phyloP scores from a whole-genome alignment of 2,329 filamentous ascomycete species.

The Fusarium ambrosium region DNA sequence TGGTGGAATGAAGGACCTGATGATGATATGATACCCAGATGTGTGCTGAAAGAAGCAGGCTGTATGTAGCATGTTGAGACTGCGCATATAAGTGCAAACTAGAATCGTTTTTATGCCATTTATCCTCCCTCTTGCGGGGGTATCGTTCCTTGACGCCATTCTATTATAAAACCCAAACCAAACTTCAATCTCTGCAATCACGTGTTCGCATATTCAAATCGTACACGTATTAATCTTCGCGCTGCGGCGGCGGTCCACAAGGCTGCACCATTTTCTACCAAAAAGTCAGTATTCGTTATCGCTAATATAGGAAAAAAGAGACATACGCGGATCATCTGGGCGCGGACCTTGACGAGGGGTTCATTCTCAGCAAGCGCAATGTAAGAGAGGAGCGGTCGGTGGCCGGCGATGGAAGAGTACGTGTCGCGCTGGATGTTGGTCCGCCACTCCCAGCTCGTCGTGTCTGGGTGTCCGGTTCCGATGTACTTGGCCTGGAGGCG shows the following conservation, averaged over 20 bases:
- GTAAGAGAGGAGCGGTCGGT: conserved; percentile 88
- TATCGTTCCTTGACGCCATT: conserved; percentile 46
- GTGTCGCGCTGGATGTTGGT: conserved; percentile 96
- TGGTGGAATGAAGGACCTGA: conserved; percentile 6
- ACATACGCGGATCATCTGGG: conserved; percentile 80
- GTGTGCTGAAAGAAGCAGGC: conserved; percentile 1
- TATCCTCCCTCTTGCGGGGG: conserved; percentile 31
- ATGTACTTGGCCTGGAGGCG: conserved; percentile 95
- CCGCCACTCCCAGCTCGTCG: conserved; percentile 96
- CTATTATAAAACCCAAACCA: conserved; percentile 3
- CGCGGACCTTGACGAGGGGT: conserved; percentile 82
- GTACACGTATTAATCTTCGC: conserved; percentile 61
- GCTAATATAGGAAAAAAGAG: neutral
- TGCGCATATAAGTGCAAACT: neutral
- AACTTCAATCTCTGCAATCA: conserved; percentile 11
- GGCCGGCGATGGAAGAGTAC: conserved; percentile 88
- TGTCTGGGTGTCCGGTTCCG: conserved; percentile 96
- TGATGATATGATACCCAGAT: conserved; percentile 40
- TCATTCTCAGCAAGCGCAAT: conserved; percentile 92
- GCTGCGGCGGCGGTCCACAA: conserved; percentile 68
- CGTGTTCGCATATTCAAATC: neutral
- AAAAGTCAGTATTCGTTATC: conserved; percentile 6
- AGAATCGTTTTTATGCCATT: conserved; percentile 7
- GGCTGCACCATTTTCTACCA: conserved; percentile 76
- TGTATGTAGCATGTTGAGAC: neutral